Evolutionary conservation across 371 early-diverging fungal species (phyloP), one percentile per base, ranked within the genome.

Genomic region (Funneliformis caledonium): DNA sequence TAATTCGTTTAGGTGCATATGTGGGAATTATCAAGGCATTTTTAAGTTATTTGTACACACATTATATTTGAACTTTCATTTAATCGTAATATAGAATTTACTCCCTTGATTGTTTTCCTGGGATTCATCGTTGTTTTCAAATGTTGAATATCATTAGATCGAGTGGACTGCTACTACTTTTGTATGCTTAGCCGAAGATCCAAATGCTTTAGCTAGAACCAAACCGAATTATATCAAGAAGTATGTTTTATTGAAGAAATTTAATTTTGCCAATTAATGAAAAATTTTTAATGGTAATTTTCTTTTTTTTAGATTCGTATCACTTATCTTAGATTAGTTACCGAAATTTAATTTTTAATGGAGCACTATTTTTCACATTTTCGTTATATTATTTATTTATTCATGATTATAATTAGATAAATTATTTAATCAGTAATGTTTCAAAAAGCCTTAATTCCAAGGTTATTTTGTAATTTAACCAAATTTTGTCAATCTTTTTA

Each of bases 151-250:
- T 88, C 26, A 85, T 93, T 61, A 87, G 91, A 48, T 91, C 90
- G 50, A 94, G 94, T 95, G 95, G 12, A 90, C 92, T 3, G 89
- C 93, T 0, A 93, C 96, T 0, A 93, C 94, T 0, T 95, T 95
- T 87, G 96, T 96, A 1, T 94, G 94, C 76, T 82, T 96, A 31
- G 94, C 95, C 19, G 96, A 95, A 82, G 95, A 95, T 83, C 96
- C 95, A 11, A 88, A 91, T 10, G 90, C 91, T 2, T 81, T 87
- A 0, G 69, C 78, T 59, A 80, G 80, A 12, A 85, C 86, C 67
- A 86, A 87, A 76, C 86, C 11, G 86, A 86, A 12, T 77, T 87
- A 33, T 87, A 85, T 78, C 88, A 37, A 11, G 65, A 19, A 14
- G 65, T 65, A 33, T 31, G 65, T n/a, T n/a, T n/a, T n/a, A 33